Evolutionary conservation across 2,329 filamentous ascomycete genomes (phyloP), one percentile per base, ranked within the genome.

Genomic region (Cordyceps pruinosa): DNA sequence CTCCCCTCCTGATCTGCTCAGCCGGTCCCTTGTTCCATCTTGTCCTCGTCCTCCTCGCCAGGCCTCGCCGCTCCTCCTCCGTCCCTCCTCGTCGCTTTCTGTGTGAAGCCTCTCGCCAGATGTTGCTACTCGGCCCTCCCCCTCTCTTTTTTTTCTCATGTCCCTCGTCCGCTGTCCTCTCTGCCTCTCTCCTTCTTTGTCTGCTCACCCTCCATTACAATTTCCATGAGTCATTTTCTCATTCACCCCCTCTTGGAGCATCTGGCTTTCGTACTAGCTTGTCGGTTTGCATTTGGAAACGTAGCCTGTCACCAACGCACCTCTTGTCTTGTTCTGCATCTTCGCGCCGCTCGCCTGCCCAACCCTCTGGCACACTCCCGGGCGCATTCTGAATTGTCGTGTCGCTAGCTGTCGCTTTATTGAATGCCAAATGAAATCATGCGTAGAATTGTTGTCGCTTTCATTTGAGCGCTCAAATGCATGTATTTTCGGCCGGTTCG

Each of bases 361-460:
- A 45, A 19, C 50, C 13, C 28, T 52, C n/a, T 57, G 60, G 59
- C 64, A 61, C 64, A 60, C 66, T 62, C 59, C 56, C 65, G 63
- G 65, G 70, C 69, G 69, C 70, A 70, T 68, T 63, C 62, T 59
- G 51, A 60, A 66, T 70, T 70, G 62, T 64, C 57, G 45, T 59
- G 49, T 39, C 54, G 61, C 46, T 30, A 52, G 52, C 51, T 45
- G 21, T 55, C 52, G 41, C 41, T 25, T 37, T 10, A 37, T 39
- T 28, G 46, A 13, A 28, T 30, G 15, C 47, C 42, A 45, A 15
- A 6, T 9, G 12, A 13, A 21, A 37, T 21, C 21, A 1, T 5
- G 9, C 21, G 12, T 13, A 55, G 32, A 55, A 55, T 19, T 30
- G 3, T 37, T 19, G 39, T 51, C 19, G 42, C 50, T 49, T 57